Base-by-base conservation (phyloP, 2,329 filamentous ascomycete genomes). In the Paracorniculantispora psalliotae region DNA sequence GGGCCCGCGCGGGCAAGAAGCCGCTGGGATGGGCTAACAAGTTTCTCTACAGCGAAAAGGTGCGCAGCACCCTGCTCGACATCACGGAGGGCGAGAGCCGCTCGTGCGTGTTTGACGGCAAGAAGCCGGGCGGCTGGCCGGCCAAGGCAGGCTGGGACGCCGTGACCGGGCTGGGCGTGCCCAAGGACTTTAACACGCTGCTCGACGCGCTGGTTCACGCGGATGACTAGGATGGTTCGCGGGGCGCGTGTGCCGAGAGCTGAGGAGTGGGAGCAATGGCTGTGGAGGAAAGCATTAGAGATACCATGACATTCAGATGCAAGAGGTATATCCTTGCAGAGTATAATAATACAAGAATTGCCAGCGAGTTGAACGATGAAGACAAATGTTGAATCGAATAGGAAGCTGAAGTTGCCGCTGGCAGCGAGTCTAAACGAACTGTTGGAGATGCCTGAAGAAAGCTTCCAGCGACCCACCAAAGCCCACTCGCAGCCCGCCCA, bases 11-110 rank as follows among this genome's bases (percentile, higher is more conserved):
- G 2, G 79, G 79, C 4, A 82, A 80, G 73, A 66, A 69, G 6
- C 69, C 75, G 1, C 67, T 84, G 9, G 83, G 83, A 0, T 86
- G 80, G 72, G 68, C 84, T 37, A 85, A 84, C 63, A 74, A 76
- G 28, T 63, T 68, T 43, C 67, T 83, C 26, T 83, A 83, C 64
- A 72, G 72, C 3, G 49, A 64, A 1, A 60, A 68, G 54, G 74
- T 79, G 23, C 69, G 68, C 37, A 62, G 52, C 0, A 70, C 72
- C 7, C 65, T 81, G 21, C 67, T 68, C 60, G 80, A 82, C 50
- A 72, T 80, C 3, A 73, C 69, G 0, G 61, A 60, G 0, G 79
- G 79, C 0, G 62, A 67, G 50, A 79, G 75, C 57, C 60, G 65
- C 12, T 73, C 75, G 3, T 82, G 79, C 53, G 61, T 61, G 3